Base-by-base conservation (phyloP, 164 flowering plant species). In the Saururus chinensis region DNA sequence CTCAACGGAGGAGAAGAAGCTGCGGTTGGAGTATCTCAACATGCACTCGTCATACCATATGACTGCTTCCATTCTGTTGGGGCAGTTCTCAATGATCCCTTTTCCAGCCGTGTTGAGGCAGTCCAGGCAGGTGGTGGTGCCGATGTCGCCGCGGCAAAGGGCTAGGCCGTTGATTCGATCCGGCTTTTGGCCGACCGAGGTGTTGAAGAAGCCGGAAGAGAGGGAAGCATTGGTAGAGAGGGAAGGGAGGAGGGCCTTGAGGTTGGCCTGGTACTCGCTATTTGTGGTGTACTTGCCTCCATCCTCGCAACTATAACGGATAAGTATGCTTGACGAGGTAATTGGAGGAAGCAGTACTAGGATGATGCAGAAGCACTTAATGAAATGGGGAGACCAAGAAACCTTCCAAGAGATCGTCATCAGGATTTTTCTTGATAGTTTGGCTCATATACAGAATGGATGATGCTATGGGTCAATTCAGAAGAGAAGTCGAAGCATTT, bases 41-140 rank as follows among this genome's bases (percentile, higher is more conserved):
- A 65, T 74, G 51, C 81, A 77, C 0, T 21, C 0, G 21, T 77
- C 81, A 26, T 69, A 73, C 77, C 83, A 75, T 9, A 64, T 56
- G 21, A 64, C 19, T 3, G 81, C 77, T 9, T 19, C 70, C 20
- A 51, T 51, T 0, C 52, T 59, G 22, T 59, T 61, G 14, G 75
- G 72, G 54, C 79, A 77, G 19, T 61, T 61, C 1, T 14, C 13
- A 16, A 20, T 1, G 20, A 75, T 52, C 41, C 62, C 53, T 4
- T 56, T 9, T 12, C 45, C 8, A 14, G 80, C 76, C 1, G 35
- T 41, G 12, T 23, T 4, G 12, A 71, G 30, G 61, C 80, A 74
- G 19, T 35, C 16, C 4, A 12, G 57, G 60, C 80, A 78, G 9
- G 0, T 22, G 0, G 40, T 51, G 0, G 25, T 21, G 22, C 64